Conservation (phyloP, 2,329 filamentous ascomycete species). For the Monilinia fructicola region DNA sequence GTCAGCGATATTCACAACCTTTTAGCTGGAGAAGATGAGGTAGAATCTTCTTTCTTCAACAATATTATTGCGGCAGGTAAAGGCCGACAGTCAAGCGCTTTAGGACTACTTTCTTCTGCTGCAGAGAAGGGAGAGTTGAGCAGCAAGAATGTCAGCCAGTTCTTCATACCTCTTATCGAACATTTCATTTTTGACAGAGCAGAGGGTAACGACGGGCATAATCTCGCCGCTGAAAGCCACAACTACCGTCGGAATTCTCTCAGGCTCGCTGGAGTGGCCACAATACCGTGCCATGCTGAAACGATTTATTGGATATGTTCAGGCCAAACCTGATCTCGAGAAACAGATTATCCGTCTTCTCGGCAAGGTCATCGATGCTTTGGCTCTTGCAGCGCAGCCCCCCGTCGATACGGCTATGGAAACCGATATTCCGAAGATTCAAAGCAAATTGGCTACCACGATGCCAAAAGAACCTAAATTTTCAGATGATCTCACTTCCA, state of each 20-base stretch:
- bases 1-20: slow-evolving; percentile 74
- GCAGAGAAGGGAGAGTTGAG: slow-evolving; percentile 64
- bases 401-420: slow-evolving; percentile 37
- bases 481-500: slow-evolving; percentile 67
- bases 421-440: slow-evolving; percentile 41
- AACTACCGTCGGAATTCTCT: slow-evolving; percentile 72
- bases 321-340: slow-evolving; percentile 76
- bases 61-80: slow-evolving; percentile 90
- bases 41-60: slow-evolving; percentile 76
- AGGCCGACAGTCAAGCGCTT: slow-evolving; percentile 78
- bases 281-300: slow-evolving; percentile 84
- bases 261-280: slow-evolving; percentile 79
- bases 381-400: slow-evolving; percentile 54
- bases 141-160: slow-evolving; percentile 76
- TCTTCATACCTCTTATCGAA: slow-evolving; percentile 88
- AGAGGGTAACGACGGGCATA: slow-evolving; percentile 74
- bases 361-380: slow-evolving; percentile 75
- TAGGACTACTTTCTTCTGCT: slow-evolving; percentile 72
- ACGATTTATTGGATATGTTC: slow-evolving; percentile 79
- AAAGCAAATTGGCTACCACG: slow-evolving; percentile 56
- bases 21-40: slow-evolving; percentile 60
- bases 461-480: slow-evolving; percentile 68
- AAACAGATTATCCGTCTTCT: slow-evolving; percentile 84
- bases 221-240: slow-evolving; percentile 86
- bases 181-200: slow-evolving; percentile 87